Evolutionary conservation across 1,284 basidiomycete species (phyloP).

Genomic region (Tilletia indica): DNA sequence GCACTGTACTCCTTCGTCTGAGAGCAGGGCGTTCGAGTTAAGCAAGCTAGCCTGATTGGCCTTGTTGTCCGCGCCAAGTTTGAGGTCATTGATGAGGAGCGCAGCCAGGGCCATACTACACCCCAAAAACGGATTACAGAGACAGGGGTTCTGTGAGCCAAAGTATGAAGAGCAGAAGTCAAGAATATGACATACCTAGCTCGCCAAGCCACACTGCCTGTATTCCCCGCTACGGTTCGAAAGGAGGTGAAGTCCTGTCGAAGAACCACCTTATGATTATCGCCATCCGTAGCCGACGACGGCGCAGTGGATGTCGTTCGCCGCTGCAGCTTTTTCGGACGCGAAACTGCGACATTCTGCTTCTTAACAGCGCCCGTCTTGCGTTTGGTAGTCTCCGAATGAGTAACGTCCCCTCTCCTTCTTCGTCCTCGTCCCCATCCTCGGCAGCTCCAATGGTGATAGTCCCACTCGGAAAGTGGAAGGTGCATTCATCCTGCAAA

Average conservation of each 20-base stretch:
- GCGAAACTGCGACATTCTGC: too few species aligned
- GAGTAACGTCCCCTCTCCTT: neutral
- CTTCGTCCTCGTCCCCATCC: neutral
- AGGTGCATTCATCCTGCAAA: neutral
- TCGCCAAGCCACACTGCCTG: slow-evolving; percentile 14
- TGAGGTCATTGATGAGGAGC: slow-evolving; percentile 4
- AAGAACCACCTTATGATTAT: neutral
- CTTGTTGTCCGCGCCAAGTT: neutral
- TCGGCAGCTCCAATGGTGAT: neutral
- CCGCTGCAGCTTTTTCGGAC: neutral
- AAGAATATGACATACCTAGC: neutral
- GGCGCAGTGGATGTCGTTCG: neutral
- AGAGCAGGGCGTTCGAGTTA: neutral
- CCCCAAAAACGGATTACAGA: neutral
- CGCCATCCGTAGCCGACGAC: neutral
- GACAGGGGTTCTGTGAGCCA: neutral
- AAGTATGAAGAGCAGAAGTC: neutral
- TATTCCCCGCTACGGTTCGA: slow-evolving; percentile 10
- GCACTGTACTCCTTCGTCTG: neutral
- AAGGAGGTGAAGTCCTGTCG: slow-evolving; percentile 14
- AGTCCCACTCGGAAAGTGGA: neutral
- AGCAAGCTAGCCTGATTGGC: neutral
- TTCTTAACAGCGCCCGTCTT: neutral
- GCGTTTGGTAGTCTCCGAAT: neutral
- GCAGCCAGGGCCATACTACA: neutral